Conservation (phyloP, 768 basidiomycete genomes). For the Neoboletus magnificus region DNA sequence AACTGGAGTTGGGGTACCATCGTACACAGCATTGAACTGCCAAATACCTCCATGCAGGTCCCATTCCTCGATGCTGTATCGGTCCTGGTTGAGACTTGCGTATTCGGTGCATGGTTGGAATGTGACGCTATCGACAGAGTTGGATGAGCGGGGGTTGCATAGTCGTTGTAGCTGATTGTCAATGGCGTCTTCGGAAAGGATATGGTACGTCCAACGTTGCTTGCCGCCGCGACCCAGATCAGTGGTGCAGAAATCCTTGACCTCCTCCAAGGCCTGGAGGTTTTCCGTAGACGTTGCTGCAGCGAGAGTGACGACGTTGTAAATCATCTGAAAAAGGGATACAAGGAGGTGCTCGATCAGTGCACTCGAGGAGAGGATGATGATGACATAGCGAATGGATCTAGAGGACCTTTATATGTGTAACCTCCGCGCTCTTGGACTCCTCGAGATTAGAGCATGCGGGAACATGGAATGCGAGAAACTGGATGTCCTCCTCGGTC, state of each 20-base stretch:
- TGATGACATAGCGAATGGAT: conserved; percentile 12
- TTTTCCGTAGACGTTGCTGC: conserved; percentile 47
- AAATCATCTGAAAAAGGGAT: conserved; percentile 20
- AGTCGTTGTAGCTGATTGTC: conserved; percentile 38
- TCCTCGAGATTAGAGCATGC: conserved; percentile 17
- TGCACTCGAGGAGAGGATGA: conserved; percentile 9
- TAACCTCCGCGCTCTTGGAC: conserved; percentile 2
- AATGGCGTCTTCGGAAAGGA: conserved; percentile 40
- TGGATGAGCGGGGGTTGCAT: conserved; percentile 34
- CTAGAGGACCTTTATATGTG: conserved; percentile 22
- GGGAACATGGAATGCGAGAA: conserved; percentile 18
- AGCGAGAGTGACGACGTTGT: conserved; percentile 41
- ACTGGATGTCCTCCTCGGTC: conserved; percentile 19
- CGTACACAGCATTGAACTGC: conserved; percentile 46
- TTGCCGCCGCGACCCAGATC: conserved; percentile 52
- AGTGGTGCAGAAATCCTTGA: conserved; percentile 49
- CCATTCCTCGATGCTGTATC: conserved; percentile 41
- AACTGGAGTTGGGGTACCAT: conserved; percentile 28
- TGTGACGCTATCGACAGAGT: conserved; percentile 37
- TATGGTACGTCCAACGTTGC: conserved; percentile 53
- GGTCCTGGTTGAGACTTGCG: conserved; percentile 40
- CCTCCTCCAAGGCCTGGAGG: conserved; percentile 49
- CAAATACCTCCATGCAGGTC: conserved; percentile 38
- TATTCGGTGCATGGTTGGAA: conserved; percentile 43
- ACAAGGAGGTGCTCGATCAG: not conserved